A percentile compares a stretch with the other conserved stretches of the same genome.
phyloP scores from a whole-genome alignment of 2,329 filamentous ascomycete genomes.

The Pyrenophora seminiperda region DNA sequence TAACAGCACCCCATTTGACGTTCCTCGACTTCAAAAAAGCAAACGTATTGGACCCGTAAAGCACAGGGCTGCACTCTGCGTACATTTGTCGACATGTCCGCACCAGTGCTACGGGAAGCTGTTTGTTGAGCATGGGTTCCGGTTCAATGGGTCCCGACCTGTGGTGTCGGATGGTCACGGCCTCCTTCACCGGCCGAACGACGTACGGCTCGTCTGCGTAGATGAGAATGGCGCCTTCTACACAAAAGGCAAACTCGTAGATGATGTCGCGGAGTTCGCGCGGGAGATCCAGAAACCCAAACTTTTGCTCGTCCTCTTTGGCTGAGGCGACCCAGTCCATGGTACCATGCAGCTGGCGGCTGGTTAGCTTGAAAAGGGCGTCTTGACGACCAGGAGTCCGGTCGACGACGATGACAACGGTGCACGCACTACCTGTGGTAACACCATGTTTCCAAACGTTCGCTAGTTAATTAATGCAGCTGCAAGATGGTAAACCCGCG shows the following conservation, averaged over 20 bases:
- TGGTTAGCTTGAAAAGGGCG: constrained; percentile 1
- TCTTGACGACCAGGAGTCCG: too few relatives aligned
- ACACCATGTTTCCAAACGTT: not conserved
- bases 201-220: constrained; percentile 27
- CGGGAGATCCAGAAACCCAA: constrained; percentile 40
- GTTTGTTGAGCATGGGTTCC: constrained; percentile 15
- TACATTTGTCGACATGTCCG: constrained; percentile 51
- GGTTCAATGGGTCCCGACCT: constrained; percentile 32
- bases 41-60: constrained; percentile 58
- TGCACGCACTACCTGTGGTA: not conserved
- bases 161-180: constrained; percentile 33
- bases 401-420: too few relatives aligned
- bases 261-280: constrained; percentile 39
- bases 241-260: constrained; percentile 30
- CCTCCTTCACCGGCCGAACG: constrained; percentile 19
- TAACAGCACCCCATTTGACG: constrained; percentile 16
- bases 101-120: constrained; percentile 35
- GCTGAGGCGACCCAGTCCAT: constrained; percentile 29
- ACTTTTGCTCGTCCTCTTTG: constrained; percentile 15
- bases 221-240: constrained; percentile 37
- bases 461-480: not conserved
- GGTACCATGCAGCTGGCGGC: constrained; percentile 5
- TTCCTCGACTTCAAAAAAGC: constrained; percentile 25
- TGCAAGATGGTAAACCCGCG: too few relatives aligned
- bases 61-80: constrained; percentile 50